These are phyloP conservation scores for Podila minutissima DNA, from an alignment of 192 early-diverging fungal genomes.

Conservation along the genomic window DNA sequence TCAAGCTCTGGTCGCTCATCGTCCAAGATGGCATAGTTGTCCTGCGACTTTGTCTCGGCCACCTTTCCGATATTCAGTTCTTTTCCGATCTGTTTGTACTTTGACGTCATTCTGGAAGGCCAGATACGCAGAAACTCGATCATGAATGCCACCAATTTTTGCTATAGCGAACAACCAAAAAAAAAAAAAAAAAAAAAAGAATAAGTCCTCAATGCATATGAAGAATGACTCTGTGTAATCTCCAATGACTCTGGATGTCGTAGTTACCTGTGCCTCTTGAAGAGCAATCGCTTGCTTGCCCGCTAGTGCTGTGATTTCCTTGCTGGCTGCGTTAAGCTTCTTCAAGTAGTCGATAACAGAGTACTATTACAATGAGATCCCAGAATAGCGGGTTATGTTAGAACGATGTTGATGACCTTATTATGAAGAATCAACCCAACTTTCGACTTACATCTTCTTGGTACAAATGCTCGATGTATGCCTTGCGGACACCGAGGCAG, in stretches of 20 bases:
- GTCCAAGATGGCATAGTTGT: constrained; percentile 38
- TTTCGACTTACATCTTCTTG: constrained; percentile 16
- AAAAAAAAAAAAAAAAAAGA: background rate
- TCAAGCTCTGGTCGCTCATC: constrained; percentile 37
- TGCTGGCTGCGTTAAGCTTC: constrained; percentile 35
- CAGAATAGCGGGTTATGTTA: background rate
- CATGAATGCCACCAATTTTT: constrained; percentile 42
- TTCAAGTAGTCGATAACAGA: constrained; percentile 38
- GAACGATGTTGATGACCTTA: background rate
- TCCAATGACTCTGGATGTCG: background rate
- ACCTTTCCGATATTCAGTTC: constrained; percentile 26
- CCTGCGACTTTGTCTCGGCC: constrained; percentile 16
- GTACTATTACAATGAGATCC: background rate
- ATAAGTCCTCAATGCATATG: background rate
- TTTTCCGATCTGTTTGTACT: constrained; percentile 34
- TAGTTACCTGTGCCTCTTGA: constrained; percentile 33
- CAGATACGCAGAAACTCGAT: constrained; percentile 51
- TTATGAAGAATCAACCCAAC: background rate
- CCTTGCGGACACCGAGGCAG: constrained; percentile 22
- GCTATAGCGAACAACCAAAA: constrained; percentile 2
- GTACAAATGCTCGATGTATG: constrained; percentile 34
- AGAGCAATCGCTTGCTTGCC: constrained; percentile 30
- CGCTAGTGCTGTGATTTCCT: constrained; percentile 38
- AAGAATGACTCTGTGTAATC: background rate
- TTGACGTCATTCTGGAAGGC: constrained; percentile 35